phyloP scores from a whole-genome alignment of 1,139 yeast species.

The Yamadazyma friedrichii region DNA sequence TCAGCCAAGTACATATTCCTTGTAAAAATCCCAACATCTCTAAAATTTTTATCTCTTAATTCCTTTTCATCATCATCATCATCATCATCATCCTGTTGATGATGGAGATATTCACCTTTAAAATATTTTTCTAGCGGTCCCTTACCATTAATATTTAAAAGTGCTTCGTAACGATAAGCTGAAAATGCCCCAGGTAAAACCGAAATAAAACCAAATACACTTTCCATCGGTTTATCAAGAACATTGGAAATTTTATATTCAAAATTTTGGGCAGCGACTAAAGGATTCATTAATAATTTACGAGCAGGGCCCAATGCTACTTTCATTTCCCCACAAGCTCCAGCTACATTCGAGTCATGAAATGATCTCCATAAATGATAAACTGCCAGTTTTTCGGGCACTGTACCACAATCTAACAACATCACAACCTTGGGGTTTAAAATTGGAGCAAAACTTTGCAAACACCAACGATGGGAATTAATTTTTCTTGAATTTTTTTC shows the following conservation, averaged over 20 bases:
- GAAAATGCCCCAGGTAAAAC: conserved; percentile 87
- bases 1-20: conserved; percentile 86
- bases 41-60: conserved; percentile 41
- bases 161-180: conserved; percentile 75
- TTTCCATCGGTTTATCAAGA: conserved; percentile 80
- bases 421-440: conserved; percentile 70
- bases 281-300: conserved; percentile 60
- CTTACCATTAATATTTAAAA: conserved; percentile 59
- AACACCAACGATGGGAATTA: conserved; percentile 83
- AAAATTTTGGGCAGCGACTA: conserved; percentile 82
- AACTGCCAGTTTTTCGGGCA: conserved; percentile 69
- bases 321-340: conserved; percentile 84
- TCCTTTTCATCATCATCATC: conserved; percentile 45
- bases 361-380: conserved; percentile 76
- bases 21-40: conserved; percentile 66
- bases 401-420: conserved; percentile 78
- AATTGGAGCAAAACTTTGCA: conserved; percentile 74
- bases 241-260: conserved; percentile 83
- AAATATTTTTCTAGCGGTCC: conserved; percentile 80
- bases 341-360: conserved; percentile 75
- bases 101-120: conserved; percentile 73
- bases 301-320: conserved; percentile 63
- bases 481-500: conserved; percentile 75
- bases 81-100: conserved; percentile 34
- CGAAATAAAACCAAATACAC: conserved; percentile 77